Evolutionary conservation across 202 grass and related monocot genomes (phyloP).

Genomic region (Digitaria exilis): DNA sequence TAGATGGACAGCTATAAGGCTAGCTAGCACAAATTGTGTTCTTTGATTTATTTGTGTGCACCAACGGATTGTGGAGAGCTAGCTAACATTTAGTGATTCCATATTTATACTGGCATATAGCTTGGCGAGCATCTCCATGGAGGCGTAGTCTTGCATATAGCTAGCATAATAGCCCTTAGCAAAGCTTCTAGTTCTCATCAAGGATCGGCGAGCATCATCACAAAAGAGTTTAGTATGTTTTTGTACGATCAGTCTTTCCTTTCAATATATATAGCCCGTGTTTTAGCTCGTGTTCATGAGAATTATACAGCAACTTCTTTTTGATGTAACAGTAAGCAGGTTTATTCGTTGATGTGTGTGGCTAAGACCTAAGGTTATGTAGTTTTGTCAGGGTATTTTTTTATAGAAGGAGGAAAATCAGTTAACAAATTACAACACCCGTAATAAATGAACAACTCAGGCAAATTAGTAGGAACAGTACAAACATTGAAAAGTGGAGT

Average conservation of each 20-base stretch:
- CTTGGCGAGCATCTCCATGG: not conserved
- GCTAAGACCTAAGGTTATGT: too few species aligned
- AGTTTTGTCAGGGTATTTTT: not conserved
- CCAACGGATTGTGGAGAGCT: not conserved
- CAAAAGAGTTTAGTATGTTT: not conserved
- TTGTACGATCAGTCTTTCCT: not conserved
- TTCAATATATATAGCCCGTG: too few species aligned
- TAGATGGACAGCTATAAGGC: constrained; percentile 23
- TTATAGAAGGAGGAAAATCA: not conserved
- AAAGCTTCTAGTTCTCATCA: not conserved
- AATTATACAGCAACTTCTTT: too few species aligned
- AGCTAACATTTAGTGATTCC: not conserved
- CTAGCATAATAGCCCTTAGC: not conserved
- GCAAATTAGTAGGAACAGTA: not conserved
- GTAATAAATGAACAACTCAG: not conserved
- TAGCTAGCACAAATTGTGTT: constrained; percentile 7
- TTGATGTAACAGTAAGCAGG: too few species aligned
- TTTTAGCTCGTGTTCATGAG: too few species aligned
- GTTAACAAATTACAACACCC: not conserved
- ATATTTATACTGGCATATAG: not conserved
- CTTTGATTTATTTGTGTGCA: not conserved
- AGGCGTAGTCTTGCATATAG: not conserved
- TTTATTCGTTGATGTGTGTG: too few species aligned
- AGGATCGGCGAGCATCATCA: not conserved
- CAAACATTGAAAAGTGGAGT: not conserved